Evolutionary conservation across 768 basidiomycete genomes (phyloP), one percentile per base, ranked within the genome.

Genomic region (Jaapia argillacea): DNA sequence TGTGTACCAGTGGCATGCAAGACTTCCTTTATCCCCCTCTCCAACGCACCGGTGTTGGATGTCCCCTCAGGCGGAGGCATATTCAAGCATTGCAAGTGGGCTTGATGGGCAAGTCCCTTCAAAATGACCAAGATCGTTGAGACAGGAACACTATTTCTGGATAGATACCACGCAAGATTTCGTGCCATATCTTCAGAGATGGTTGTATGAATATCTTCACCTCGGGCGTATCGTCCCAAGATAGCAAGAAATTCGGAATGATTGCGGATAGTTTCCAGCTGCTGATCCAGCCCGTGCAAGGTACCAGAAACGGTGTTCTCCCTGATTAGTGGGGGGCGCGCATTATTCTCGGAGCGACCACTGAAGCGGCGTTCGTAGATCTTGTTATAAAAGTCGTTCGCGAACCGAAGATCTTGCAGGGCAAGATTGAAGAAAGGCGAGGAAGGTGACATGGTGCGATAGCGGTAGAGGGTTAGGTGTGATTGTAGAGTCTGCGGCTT

Each of bases 1-100:
- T 87, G 91, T 0, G 78, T 76, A 1, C 93, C 93, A 0, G 92
- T 85, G 0, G 79, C 76, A 54, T 90, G 85, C 47, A 96, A 57
- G 6, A 96, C 89, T 55, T 93, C 85, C 52, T 78, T 81, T 48
- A 98, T 90, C 0, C 81, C 83, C 16, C 57, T 57, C 26, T 72
- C 70, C 22, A 72, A 57, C n/a, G 50, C 48, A 6, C 41, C 46
- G 24, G 59, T 41, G 38, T 70, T 59, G 12, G 45, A 42, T 21
- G 60, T 77, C 0, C 80, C 81, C 5, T 71, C 71, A 0, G 81
- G 78, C 1, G 68, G 64, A 5, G 73, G 60, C 3, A 58, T 57
- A 6, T 63, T 65, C 12, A 71, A 49, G 51, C 79, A 81, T 36
- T 81, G 75, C 26, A 60, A 49, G 51, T 79, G 74, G 2, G 83